Percentiles rank a stretch among this genome's conserved stretches.
These are phyloP conservation scores for Cladosporium phlei DNA, from an alignment of 2,329 filamentous ascomycete species.

Conservation along the genomic window DNA sequence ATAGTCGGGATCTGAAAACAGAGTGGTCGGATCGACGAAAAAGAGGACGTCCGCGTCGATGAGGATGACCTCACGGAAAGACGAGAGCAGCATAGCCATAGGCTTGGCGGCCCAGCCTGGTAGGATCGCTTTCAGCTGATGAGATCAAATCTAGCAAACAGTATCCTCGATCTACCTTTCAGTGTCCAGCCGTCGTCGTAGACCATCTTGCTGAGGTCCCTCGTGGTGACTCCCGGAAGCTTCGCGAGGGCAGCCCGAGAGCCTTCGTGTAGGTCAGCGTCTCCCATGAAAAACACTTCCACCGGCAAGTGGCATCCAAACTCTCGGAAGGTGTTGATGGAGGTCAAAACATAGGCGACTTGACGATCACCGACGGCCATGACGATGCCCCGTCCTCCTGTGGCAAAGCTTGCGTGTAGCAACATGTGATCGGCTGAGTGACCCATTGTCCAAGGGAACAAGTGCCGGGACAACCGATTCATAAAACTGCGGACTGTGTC, in stretches of 20 bases:
- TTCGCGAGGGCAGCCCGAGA: conserved; percentile 39
- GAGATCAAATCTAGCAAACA: not conserved
- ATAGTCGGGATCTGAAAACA: conserved; percentile 40
- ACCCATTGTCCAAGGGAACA: conserved; percentile 38
- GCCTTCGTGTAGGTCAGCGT: conserved; percentile 41
- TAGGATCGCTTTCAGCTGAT: not conserved
- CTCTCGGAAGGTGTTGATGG: conserved; percentile 35
- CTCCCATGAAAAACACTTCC: conserved; percentile 41
- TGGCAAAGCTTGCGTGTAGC: conserved; percentile 37
- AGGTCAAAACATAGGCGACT: conserved; percentile 40
- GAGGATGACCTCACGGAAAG: conserved; percentile 45
- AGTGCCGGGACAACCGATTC: conserved; percentile 18
- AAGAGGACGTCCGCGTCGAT: conserved; percentile 44
- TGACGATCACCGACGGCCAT: conserved; percentile 43
- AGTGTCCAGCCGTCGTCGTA: conserved; percentile 42
- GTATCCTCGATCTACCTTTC: conserved; percentile 15
- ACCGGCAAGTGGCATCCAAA: conserved; percentile 39
- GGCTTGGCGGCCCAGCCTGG: conserved; percentile 45
- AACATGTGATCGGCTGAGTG: conserved; percentile 44
- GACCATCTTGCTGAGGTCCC: conserved; percentile 43
- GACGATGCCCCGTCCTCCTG: conserved; percentile 39
- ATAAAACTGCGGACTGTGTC: conserved; percentile 41
- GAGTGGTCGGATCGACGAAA: conserved; percentile 37
- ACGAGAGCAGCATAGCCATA: conserved; percentile 43
- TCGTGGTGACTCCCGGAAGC: conserved; percentile 40